Base-by-base conservation (phyloP, 1,284 basidiomycete species). In the Cystodermella granulosa region DNA sequence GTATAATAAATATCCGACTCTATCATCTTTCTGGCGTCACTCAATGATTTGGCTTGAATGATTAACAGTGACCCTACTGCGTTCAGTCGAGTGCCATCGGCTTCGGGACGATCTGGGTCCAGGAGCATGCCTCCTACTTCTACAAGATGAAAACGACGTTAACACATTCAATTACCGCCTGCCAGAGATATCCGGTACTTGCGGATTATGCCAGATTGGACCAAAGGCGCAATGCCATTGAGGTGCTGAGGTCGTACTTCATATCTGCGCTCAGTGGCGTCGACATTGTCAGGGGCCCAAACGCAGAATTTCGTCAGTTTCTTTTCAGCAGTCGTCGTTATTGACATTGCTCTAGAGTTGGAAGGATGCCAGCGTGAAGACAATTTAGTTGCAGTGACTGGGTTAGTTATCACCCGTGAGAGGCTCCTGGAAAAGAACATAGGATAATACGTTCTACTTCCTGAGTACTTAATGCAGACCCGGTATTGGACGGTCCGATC, bases 1-100 rank as follows among this genome's bases (percentile, higher is more conserved):
- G 67, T 77, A 60, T 75, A 80, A 55, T 81, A 82, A 4, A 79
- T 54, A 53, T 82, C 80, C 22, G 55, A 54, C 54, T 79, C 72
- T n/a, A 81, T 62, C 39, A 73, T 53, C 46, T 66, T 66, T 55
- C 60, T 70, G 28, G 70, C 78, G n/a, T 70, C 68, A 23, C 71
- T 73, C 34, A 81, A 54, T 5, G 60, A 75, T 45, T 72, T 66
- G 4, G 72, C 73, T 52, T 78, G 68, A 42, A 73, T 63, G 35
- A 81, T 68, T 36, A 81, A 54, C 35, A 69, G 56, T 1, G 78
- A 81, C 3, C 76, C 80, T 20, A 76, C 60, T 45, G 79, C 69
- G 17, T 14, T 14, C 57, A 62, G 68, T 31, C 66, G 55, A n/a
- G 56, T 57, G 7, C 55, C 56, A 14, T 57, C 57, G 3, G 62